These are phyloP conservation scores for Colletotrichum lini DNA, from an alignment of 2,329 filamentous ascomycete species.

Conservation along the genomic window DNA sequence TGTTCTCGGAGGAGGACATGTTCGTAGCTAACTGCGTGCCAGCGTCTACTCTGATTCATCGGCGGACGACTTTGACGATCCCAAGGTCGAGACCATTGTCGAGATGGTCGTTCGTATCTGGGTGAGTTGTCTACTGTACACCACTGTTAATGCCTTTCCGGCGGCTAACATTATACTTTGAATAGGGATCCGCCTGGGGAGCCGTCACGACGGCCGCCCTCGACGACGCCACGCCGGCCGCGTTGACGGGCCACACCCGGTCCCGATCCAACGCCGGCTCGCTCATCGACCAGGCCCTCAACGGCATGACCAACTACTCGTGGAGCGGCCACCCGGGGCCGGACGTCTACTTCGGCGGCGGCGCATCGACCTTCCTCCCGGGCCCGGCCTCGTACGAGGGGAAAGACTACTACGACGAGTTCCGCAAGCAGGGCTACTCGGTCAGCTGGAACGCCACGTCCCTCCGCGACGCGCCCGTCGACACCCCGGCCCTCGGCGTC, in stretches of 20 bases:
- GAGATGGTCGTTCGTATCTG: constrained; percentile 81
- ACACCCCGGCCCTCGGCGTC: constrained; percentile 79
- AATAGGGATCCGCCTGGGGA: constrained; percentile 68
- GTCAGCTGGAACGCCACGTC: constrained; percentile 82
- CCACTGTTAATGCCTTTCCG: too few relatives aligned
- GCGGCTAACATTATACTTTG: not conserved
- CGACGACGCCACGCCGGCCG: constrained; percentile 86
- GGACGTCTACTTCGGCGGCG: constrained; percentile 86
- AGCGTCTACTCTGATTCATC: constrained; percentile 84
- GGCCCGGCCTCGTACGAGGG: constrained; percentile 75
- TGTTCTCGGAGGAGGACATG: not conserved
- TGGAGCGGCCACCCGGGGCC: constrained; percentile 83
- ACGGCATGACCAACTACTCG: constrained; percentile 83
- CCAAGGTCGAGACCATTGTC: constrained; percentile 89
- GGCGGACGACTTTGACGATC: constrained; percentile 81
- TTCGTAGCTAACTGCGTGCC: constrained; percentile 1
- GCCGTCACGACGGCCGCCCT: constrained; percentile 84
- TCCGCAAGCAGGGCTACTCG: constrained; percentile 79
- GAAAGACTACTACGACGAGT: constrained; percentile 85
- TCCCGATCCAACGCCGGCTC: constrained; percentile 77
- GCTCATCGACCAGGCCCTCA: constrained; percentile 82
- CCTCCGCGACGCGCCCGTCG: constrained; percentile 69
- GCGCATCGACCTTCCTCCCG: constrained; percentile 84
- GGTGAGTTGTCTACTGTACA: constrained; percentile 56
- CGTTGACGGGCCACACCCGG: constrained; percentile 80